Percentiles rank a stretch among this genome's conserved stretches.
These are phyloP conservation scores for Fusarium albosuccineum DNA, from an alignment of 2,329 filamentous ascomycete genomes.

Conservation along the genomic window DNA sequence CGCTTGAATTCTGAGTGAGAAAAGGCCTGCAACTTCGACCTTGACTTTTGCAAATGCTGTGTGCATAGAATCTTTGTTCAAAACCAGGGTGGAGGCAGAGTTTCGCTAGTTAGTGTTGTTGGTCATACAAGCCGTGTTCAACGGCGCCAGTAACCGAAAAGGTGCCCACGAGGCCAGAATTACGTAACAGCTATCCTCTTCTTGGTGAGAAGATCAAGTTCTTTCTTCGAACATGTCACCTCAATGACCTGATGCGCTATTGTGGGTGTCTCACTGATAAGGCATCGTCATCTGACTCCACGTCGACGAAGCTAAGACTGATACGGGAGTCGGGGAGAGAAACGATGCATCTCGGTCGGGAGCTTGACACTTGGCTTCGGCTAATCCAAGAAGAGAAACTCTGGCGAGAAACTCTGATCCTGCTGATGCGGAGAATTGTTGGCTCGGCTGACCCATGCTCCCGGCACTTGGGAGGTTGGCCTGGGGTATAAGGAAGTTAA, in stretches of 20 bases:
- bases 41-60: no score
- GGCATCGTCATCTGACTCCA: neutral
- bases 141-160: neutral
- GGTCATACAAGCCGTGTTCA: neutral
- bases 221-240: neutral
- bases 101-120: no score
- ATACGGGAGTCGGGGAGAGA: conserved; percentile 11
- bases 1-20: no score
- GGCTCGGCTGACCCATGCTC: neutral
- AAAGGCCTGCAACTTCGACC: no score
- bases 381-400: conserved; percentile 5
- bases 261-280: no score
- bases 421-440: neutral
- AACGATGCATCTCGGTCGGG: conserved; percentile 1
- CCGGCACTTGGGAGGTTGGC: neutral
- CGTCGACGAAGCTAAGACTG: neutral
- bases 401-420: conserved; percentile 8
- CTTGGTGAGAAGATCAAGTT: no score
- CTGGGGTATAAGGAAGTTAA: no score
- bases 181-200: neutral
- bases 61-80: no score
- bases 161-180: neutral
- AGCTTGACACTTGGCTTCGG: neutral
- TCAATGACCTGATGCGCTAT: neutral
- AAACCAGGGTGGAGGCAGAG: no score